Conservation (phyloP, 2,329 filamentous ascomycete genomes). For the Pyrenochaeta sp. region DNA sequence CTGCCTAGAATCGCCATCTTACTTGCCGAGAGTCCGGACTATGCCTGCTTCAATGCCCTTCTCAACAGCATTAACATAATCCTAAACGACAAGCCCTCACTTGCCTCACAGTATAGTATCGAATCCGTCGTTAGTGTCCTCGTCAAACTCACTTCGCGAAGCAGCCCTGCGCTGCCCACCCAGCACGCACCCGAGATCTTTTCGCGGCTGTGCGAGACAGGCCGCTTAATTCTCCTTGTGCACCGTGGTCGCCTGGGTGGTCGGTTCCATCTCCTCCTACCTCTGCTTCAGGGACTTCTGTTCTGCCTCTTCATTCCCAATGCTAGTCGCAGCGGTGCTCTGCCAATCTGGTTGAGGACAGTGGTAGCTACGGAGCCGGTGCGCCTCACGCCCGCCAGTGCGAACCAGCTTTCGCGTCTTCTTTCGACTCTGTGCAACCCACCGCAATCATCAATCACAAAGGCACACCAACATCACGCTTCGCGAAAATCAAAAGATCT, state of each 20-base stretch:
- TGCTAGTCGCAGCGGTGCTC: conserved; percentile 31
- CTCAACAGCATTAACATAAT: conserved; percentile 60
- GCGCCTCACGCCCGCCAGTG: conserved; percentile 53
- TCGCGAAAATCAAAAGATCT: conserved; percentile 51
- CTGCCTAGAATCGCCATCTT: conserved; percentile 35
- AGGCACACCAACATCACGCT: conserved; percentile 43
- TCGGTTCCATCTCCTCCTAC: conserved; percentile 67
- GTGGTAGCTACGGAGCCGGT: conserved; percentile 10
- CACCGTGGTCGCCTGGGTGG: conserved; percentile 67
- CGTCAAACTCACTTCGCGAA: conserved; percentile 43
- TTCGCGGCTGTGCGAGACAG: conserved; percentile 62
- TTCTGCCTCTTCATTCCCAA: conserved; percentile 63
- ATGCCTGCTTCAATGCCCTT: conserved; percentile 59
- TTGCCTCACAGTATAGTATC: conserved; percentile 55
- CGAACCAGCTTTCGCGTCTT: conserved; percentile 61
- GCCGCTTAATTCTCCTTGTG: conserved; percentile 63
- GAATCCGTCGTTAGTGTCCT: conserved; percentile 53
- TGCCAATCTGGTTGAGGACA: conserved; percentile 44
- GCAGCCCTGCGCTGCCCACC: conserved; percentile 35
- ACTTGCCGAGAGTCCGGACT: conserved; percentile 60
- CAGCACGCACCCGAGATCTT: conserved; percentile 55
- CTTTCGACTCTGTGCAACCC: conserved; percentile 70
- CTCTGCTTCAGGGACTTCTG: conserved; percentile 63
- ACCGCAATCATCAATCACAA: conserved; percentile 63
- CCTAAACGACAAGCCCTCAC: conserved; percentile 43